Evolutionary conservation across 225 moss, liverwort and hornwort genomes (phyloP), one percentile per base, ranked within the genome.

Genomic region (Marchantia paleacea): DNA sequence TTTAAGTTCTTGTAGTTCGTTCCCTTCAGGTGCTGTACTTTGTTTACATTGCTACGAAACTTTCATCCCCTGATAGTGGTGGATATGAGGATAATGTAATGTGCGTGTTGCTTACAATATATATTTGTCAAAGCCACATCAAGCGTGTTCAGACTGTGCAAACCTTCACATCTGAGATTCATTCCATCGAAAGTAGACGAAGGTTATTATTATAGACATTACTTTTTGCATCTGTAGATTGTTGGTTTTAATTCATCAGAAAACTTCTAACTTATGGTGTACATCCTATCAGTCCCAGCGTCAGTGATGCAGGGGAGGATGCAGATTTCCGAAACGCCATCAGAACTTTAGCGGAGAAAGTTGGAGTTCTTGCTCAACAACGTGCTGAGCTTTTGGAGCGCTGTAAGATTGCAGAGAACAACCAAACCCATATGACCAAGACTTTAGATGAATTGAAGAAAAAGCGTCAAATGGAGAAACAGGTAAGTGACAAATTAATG

Each of bases 341-440:
- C 52, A 91, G 89, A 80, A 86, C 93, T 22, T 89, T 99, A 71
- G 95, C 92, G 53, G 99, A 99, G 70, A 94, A 92, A 64, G 91
- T 95, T 60, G 94, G 91, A 77, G 88, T 87, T 28, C 86, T 99
- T 52, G 93, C 86, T 79, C 92, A 90, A 84, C 93, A 95, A 87
- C 91, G 95, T 16, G 86, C 77, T 20, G 95, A 97, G 86, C 90
- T 97, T 69, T 26, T 97, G 85, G 95, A 95, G 78, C 93, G 93
- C 58, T 97, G 97, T 86, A 89, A 86, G 9, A 83, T 90, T 68
- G 92, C 91, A 74, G 97, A 97, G 84, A 84, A 85, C 63, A 93
- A 90, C 63, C 95, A 92, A 78, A 82, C 55, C 12, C 86, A 75
- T 54, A 58, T 92, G 72, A 92, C 90, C 79, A 91, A 91, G 86